A percentile compares a stretch with the other conserved stretches of the same genome.
phyloP scores from a whole-genome alignment of 2,329 filamentous ascomycete species.

The Laburnicola sp. region DNA sequence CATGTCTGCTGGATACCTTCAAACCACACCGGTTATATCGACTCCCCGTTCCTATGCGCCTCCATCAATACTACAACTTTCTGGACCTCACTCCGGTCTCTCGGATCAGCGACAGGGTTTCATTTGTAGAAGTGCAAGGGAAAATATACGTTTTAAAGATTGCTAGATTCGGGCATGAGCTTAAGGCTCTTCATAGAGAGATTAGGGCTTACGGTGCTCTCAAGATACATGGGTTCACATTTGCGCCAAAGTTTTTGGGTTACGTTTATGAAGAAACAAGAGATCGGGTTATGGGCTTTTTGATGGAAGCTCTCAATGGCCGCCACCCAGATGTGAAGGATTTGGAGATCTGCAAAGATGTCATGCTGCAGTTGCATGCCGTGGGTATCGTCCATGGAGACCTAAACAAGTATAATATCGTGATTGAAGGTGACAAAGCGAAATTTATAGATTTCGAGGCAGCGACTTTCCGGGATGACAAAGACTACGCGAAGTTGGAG shows the following conservation, averaged over 20 bases:
- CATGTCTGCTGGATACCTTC: too few relatives aligned
- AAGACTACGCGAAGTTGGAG: too few relatives aligned
- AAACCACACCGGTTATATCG: too few relatives aligned
- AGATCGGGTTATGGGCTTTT: neutral
- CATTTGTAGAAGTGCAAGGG: too few relatives aligned
- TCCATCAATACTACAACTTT: too few relatives aligned
- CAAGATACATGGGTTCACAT: neutral
- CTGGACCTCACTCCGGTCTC: too few relatives aligned
- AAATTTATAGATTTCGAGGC: neutral
- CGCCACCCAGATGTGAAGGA: too few relatives aligned
- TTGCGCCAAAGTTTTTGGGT: neutral
- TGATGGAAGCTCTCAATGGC: neutral
- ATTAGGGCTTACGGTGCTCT: neutral
- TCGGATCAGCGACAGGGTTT: too few relatives aligned
- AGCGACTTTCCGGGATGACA: neutral
- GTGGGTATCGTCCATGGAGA: neutral
- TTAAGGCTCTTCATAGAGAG: neutral
- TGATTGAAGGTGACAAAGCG: neutral
- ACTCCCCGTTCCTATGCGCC: too few relatives aligned
- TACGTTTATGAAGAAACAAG: neutral
- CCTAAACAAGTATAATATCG: neutral
- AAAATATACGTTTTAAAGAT: neutral
- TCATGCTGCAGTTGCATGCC: neutral
- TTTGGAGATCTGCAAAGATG: neutral
- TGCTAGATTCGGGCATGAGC: neutral